Conservation (phyloP, 2,329 filamentous ascomycete genomes). For the Aspergillus fumigatus region DNA sequence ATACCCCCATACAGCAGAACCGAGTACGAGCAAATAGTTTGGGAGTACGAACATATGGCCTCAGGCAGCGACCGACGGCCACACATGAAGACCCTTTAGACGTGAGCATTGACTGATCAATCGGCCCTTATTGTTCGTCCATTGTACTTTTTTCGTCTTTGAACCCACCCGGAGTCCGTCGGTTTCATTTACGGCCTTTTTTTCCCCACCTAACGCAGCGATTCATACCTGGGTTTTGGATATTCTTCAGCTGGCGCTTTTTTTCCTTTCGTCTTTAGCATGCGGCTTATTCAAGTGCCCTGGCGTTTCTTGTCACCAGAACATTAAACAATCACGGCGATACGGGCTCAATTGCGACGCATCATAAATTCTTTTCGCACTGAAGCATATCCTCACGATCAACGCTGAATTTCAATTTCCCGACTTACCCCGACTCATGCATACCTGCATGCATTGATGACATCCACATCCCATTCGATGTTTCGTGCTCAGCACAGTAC, state of each 20-base stretch:
- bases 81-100: conserved; percentile 23
- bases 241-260: conserved; percentile 20
- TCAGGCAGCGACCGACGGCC: conserved; percentile 27
- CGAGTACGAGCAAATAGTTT: conserved; percentile 36
- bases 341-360: neutral
- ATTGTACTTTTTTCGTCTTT: neutral
- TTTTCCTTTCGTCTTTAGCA: conserved; percentile 2
- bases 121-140: neutral
- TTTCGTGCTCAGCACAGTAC: neutral
- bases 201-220: conserved; percentile 22
- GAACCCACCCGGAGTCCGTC: conserved; percentile 4
- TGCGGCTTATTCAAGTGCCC: neutral
- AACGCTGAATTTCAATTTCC: neutral
- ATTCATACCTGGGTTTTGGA: conserved; percentile 17
- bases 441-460: neutral
- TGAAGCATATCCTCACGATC: conserved; percentile 5
- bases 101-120: conserved; percentile 28
- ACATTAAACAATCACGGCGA: neutral
- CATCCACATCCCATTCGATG: neutral
- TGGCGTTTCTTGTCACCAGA: neutral
- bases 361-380: neutral
- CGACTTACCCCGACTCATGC: neutral
- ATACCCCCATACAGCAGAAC: conserved; percentile 35
- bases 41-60: conserved; percentile 31
- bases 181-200: conserved; percentile 11